phyloP scores from a whole-genome alignment of 129 eudicot species.

The Ambrosia artemisiifolia region DNA sequence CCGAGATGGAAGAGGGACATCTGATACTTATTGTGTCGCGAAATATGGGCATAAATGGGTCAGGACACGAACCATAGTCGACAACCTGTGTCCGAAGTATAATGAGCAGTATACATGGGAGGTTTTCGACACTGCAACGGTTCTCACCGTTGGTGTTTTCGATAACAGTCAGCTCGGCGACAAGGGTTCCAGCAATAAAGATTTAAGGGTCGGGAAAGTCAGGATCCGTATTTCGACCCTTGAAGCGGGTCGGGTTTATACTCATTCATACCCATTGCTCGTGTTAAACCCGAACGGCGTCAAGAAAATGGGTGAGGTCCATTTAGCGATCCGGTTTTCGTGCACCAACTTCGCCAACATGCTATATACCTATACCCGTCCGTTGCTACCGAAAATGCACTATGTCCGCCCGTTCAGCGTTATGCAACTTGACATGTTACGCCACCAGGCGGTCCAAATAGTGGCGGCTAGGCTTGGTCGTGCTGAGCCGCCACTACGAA shows the following conservation, averaged over 20 bases:
- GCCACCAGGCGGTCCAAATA: conserved; percentile 85
- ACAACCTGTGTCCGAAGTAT: conserved; percentile 71
- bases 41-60: conserved; percentile 96
- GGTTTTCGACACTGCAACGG: conserved; percentile 92
- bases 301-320: conserved; percentile 95
- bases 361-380: conserved; percentile 71
- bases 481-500: conserved; percentile 86
- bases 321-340: conserved; percentile 79
- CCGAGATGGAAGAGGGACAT: conserved; percentile 82
- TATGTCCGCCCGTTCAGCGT: conserved; percentile 82
- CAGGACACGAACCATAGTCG: conserved; percentile 82
- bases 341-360: conserved; percentile 91
- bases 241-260: conserved; percentile 84
- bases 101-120: conserved; percentile 99
- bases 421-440: conserved; percentile 90
- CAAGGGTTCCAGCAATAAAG: conserved; percentile 60
- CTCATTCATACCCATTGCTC: conserved; percentile 90
- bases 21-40: conserved; percentile 94
- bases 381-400: conserved; percentile 88
- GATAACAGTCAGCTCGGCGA: conserved; percentile 85
- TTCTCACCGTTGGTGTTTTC: conserved; percentile 81
- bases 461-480: conserved; percentile 87
- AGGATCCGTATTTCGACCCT: conserved; percentile 88
- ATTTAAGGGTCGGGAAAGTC: conserved; percentile 80
- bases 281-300: conserved; percentile 89